Base-by-base conservation (phyloP, 1,284 basidiomycete genomes). In the Pascua guehoae region DNA sequence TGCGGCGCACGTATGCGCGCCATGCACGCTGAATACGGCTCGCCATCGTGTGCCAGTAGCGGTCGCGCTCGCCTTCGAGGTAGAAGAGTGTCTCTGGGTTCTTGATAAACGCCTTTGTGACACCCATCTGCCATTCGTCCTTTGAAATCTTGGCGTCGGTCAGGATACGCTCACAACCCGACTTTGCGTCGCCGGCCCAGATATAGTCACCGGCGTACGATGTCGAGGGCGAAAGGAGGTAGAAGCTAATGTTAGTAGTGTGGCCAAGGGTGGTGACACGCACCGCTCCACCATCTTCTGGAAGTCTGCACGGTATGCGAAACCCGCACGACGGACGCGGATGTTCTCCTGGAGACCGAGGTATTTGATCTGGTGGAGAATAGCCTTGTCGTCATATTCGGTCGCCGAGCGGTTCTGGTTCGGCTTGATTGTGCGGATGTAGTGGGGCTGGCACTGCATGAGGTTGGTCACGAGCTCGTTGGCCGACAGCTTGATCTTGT, bases 31-130 rank as follows among this genome's bases (percentile, higher is more conserved):
- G 96, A 54, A 99, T 99, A 49, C 95, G 88, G 43, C 80, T 86
- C 0, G 95, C 95, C 95, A 98, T 99, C 73, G 98, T 98, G 78
- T 99, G 96, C 96, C 96, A 99, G 79, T 98, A 99, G 57, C 89
- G 86, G 74, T 98, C 96, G 53, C 95, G 87, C 91, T 98, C 98
- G 17, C 92, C 94, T 79, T 99, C 95, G 54, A 99, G 81, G 17
- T 95, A 96, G 75, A 99, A 99, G 18, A 99, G 85, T 89, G 95
- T 99, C 77, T 98, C 95, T 0, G 95, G 95, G 73, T 95, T 98
- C 83, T 98, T 98, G 80, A 99, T 98, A 76, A 99, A 99, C 0
- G 95, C 95, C 73, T 99, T 98, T 12, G 95, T 96, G 2, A 88
- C 86, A 64, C 96, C 95, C 92, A 98, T 96, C 78, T 99, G 95